Conservation (phyloP, 805 yeast species). For the Barnettozyma pratensis region DNA sequence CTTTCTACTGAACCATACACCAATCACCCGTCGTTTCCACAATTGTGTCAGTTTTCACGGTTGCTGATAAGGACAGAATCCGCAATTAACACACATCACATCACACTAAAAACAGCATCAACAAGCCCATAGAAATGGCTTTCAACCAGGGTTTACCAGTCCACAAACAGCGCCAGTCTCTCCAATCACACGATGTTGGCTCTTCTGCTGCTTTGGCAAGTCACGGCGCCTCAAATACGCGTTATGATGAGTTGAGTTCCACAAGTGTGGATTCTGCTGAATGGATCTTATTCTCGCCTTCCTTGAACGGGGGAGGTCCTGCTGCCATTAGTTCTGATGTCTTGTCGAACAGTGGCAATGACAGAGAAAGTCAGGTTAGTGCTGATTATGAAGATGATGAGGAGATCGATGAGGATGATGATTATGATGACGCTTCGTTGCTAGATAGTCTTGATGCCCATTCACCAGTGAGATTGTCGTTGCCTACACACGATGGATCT, state of each 20-base stretch:
- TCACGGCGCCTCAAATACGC: background rate
- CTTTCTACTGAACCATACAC: too few species aligned
- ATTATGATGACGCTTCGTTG: conserved; percentile 23
- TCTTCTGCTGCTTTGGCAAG: background rate
- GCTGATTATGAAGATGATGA: conserved; percentile 4
- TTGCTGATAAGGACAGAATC: too few species aligned
- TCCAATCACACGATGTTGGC: background rate
- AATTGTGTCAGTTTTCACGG: too few species aligned
- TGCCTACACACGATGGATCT: conserved; percentile 16
- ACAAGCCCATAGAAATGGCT: conserved; percentile 6
- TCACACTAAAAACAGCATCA: background rate
- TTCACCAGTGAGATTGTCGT: conserved; percentile 8
- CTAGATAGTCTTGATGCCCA: conserved; percentile 21
- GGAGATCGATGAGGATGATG: conserved; percentile 17
- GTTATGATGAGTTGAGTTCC: conserved; percentile 20
- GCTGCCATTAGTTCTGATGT: conserved; percentile 9
- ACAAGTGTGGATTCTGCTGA: conserved; percentile 21
- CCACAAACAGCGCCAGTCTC: conserved; percentile 2
- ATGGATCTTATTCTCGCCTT: conserved; percentile 25
- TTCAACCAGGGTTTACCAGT: conserved; percentile 8
- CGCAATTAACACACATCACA: background rate
- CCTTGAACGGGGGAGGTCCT: conserved; percentile 6
- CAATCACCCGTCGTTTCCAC: too few species aligned
- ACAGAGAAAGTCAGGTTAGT: background rate
- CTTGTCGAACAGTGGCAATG: conserved; percentile 14